phyloP scores from a whole-genome alignment of 169 alveolate genomes.

The Plasmodium coatneyi region DNA sequence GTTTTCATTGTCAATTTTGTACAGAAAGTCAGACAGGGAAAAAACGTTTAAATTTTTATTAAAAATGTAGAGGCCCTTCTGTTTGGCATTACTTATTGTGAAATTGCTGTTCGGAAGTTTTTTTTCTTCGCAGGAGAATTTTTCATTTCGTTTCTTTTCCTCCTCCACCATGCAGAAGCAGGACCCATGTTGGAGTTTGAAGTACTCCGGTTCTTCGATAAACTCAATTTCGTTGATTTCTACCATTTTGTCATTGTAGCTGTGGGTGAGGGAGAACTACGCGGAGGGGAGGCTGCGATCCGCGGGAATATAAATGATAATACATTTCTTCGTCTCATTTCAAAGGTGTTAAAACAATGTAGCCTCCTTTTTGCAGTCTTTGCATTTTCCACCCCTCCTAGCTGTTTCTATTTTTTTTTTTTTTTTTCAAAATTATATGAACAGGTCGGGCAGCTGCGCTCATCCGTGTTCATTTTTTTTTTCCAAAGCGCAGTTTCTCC shows the following conservation, averaged over 20 bases:
- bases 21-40: slow-evolving; percentile 64
- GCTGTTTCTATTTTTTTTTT: neutral
- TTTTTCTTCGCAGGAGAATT: neutral
- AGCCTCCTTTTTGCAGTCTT: neutral
- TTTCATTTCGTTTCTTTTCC: slow-evolving; percentile 35
- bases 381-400: neutral
- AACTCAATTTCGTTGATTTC: slow-evolving; percentile 72
- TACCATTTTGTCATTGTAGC: slow-evolving; percentile 25
- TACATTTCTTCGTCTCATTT: neutral
- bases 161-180: slow-evolving; percentile 53
- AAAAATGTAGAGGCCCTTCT: slow-evolving; percentile 50
- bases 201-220: slow-evolving; percentile 70
- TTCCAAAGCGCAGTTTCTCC: neutral
- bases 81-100: slow-evolving; percentile 47
- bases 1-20: slow-evolving; percentile 50
- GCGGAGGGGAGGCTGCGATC: neutral
- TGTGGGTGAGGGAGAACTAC: neutral
- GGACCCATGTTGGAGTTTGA: slow-evolving; percentile 72
- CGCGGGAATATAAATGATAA: neutral
- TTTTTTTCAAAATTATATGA: slow-evolving; percentile 2
- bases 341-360: neutral
- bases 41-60: slow-evolving; percentile 39
- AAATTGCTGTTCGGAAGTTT: slow-evolving; percentile 12
- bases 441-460: slow-evolving; percentile 2
- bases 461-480: neutral